Conservation (phyloP, 2,329 filamentous ascomycete genomes). For the Hypocrella siamensis region DNA sequence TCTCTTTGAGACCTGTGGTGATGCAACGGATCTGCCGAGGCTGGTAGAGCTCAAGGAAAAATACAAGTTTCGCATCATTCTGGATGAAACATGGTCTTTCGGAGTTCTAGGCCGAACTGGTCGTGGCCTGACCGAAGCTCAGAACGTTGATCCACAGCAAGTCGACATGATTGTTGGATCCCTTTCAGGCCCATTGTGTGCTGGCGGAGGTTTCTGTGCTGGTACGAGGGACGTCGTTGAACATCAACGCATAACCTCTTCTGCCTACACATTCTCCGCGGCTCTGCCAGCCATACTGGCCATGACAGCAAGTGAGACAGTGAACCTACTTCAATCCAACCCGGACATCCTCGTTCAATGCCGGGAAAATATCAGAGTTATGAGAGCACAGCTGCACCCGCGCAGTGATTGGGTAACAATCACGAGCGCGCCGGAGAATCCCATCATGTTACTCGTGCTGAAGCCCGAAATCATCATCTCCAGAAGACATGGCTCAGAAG, state of each 20-base stretch:
- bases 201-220: conserved; percentile 90
- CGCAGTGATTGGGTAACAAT: conserved; percentile 85
- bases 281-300: conserved; percentile 86
- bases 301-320: conserved; percentile 87
- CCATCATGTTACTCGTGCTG: conserved; percentile 66
- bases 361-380: conserved; percentile 71
- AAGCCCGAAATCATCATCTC: conserved; percentile 69
- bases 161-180: conserved; percentile 97
- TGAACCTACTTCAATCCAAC: conserved; percentile 71
- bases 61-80: conserved; percentile 95
- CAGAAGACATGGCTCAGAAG: conserved; percentile 50
- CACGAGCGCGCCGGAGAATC: conserved; percentile 71
- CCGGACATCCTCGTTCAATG: conserved; percentile 67
- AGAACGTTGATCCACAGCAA: conserved; percentile 85
- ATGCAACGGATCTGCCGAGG: conserved; percentile 70
- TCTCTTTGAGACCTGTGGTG: conserved; percentile 79
- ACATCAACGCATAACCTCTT: conserved; percentile 86
- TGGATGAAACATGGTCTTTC: conserved; percentile 97
- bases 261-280: conserved; percentile 90
- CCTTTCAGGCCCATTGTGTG: conserved; percentile 76
- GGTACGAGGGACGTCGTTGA: conserved; percentile 83
- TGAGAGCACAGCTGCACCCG: conserved; percentile 79
- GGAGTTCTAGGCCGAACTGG: conserved; percentile 86
- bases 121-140: conserved; percentile 83
- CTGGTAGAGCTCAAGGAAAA: conserved; percentile 86